These are phyloP conservation scores for Rhizopus microsporus DNA, from an alignment of 371 early-diverging fungal genomes.

Conservation along the genomic window DNA sequence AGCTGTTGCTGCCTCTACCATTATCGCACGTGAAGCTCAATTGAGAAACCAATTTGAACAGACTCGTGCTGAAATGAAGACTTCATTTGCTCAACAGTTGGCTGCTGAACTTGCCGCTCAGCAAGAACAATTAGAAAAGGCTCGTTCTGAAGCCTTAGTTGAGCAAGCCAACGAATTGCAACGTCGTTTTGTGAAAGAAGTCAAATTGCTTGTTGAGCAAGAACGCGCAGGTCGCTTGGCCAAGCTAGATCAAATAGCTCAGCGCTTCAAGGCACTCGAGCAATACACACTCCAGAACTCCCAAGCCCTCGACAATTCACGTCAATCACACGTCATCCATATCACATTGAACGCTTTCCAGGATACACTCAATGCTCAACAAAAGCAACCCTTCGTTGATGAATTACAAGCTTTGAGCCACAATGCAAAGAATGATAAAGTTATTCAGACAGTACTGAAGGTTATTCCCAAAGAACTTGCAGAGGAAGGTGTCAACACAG, in stretches of 20 bases:
- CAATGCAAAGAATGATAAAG: slow-evolving; percentile 56
- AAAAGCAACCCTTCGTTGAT: slow-evolving; percentile 58
- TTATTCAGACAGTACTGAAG: slow-evolving; percentile 61
- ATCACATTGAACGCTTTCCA: slow-evolving; percentile 49
- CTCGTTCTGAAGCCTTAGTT: slow-evolving; percentile 42
- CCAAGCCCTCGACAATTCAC: slow-evolving; percentile 48
- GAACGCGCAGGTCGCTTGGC: slow-evolving; percentile 89
- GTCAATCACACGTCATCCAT: slow-evolving; percentile 53
- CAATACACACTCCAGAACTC: slow-evolving; percentile 57
- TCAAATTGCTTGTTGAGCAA: slow-evolving; percentile 76
- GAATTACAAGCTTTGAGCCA: slow-evolving; percentile 65
- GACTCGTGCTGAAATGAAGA: slow-evolving; percentile 33
- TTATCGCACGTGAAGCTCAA: slow-evolving; percentile 40
- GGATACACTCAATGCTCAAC: slow-evolving; percentile 32
- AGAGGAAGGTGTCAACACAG: slow-evolving; percentile 62
- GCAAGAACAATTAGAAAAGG: slow-evolving; percentile 38
- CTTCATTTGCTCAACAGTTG: slow-evolving; percentile 32
- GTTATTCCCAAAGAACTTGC: slow-evolving; percentile 59
- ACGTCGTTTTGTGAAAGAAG: slow-evolving; percentile 63
- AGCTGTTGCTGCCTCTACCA: slow-evolving; percentile 17
- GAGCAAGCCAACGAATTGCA: slow-evolving; percentile 53
- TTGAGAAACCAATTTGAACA: slow-evolving; percentile 43
- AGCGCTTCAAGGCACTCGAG: slow-evolving; percentile 76
- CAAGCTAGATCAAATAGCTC: slow-evolving; percentile 72
- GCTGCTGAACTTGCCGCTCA: slow-evolving; percentile 38